Base-by-base conservation (phyloP, 208 protist genomes). In the Leishmania turanica region DNA sequence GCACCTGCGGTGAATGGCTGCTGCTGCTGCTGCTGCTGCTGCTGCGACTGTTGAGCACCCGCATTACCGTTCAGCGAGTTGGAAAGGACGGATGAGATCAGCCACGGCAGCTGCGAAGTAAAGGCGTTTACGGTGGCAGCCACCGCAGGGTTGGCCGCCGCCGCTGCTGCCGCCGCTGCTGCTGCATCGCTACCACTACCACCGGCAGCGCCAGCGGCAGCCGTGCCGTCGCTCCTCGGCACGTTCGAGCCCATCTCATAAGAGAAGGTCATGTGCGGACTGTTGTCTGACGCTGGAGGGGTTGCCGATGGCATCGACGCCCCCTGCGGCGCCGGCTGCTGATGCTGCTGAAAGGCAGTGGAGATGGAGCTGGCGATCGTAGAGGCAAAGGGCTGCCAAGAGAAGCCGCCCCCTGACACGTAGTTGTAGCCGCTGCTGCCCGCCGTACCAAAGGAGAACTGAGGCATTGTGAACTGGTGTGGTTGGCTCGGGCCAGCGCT, bases 331-430 rank as follows among this genome's bases (percentile, higher is more conserved):
- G 78, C 21, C n/a, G 45, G 56, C 69, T 74, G 66, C 62, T 71
- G 73, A 7, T 86, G 84, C 47, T 85, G 78, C 77, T 88, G 84
- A 58, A 74, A 65, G 74, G 73, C 76, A 21, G 34, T 58, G 11
- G 76, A n/a, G 47, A 82, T 80, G 68, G 78, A 37, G 37, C 64
- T 83, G 77, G 68, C 69, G 72, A 86, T 64, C 15, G 81, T 64
- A 56, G 72, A 77, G 66, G 78, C 82, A 21, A 78, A 64, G 15
- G 58, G 19, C 27, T 60, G 60, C 80, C 81, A 80, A 3, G 75
- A 53, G 42, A 79, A 79, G 74, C 31, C 53, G 31, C 34, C 21
- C 7, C 42, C 68, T 27, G 68, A 51, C 6, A 42, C 24, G 40
- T 72, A 27, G 65, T 42, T 70, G 17, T 70, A 47, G 19, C 75